phyloP scores from a whole-genome alignment of 495 filamentous ascomycete species.

The Lindgomyces ingoldianus region DNA sequence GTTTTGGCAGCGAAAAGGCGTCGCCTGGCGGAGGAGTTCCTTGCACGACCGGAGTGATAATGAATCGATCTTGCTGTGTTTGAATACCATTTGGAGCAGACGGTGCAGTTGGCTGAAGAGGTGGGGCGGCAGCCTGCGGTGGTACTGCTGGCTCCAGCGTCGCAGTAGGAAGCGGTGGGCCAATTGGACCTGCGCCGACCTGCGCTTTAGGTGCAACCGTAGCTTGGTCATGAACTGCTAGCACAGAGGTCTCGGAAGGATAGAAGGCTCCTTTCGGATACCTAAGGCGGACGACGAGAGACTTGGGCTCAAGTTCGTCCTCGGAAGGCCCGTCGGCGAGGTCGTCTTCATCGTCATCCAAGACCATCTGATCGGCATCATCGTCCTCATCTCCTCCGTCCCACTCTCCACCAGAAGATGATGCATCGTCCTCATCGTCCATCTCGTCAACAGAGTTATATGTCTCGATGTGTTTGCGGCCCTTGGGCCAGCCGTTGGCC shows the following conservation, averaged over 20 bases:
- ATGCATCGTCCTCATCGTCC: conserved; percentile 64
- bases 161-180: neutral
- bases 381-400: conserved; percentile 71
- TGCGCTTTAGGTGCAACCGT: neutral
- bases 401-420: conserved; percentile 62
- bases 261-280: conserved; percentile 23
- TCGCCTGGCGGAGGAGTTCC: conserved; percentile 1
- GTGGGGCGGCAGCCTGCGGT: neutral
- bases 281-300: conserved; percentile 41
- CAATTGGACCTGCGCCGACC: neutral
- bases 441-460: conserved; percentile 62
- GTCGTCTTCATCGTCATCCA: conserved; percentile 41
- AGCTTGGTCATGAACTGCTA: neutral
- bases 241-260: neutral
- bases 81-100: conserved; percentile 6
- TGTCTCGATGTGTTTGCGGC: conserved; percentile 47
- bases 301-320: conserved; percentile 39
- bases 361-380: conserved; percentile 52
- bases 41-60: neutral
- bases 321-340: conserved; percentile 22
- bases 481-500: conserved; percentile 46
- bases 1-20: conserved; percentile 1
- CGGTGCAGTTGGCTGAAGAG: neutral
- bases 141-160: neutral
- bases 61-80: neutral